These are phyloP conservation scores for Amanita rubescens DNA, from an alignment of 768 basidiomycete genomes.

Conservation along the genomic window DNA sequence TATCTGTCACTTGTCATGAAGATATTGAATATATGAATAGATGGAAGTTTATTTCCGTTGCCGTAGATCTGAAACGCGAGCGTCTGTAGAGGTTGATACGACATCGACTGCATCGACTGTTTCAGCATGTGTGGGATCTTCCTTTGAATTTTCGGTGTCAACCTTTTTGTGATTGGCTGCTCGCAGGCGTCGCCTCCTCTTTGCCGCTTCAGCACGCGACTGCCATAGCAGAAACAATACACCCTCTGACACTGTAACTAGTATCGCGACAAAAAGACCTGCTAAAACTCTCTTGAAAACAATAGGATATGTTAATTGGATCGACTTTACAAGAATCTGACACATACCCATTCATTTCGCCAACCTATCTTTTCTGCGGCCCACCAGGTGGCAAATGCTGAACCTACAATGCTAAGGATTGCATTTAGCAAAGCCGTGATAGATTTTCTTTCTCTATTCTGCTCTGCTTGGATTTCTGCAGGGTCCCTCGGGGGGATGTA, in stretches of 20 bases:
- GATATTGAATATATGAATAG: conserved; percentile 39
- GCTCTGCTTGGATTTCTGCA: conserved; percentile 38
- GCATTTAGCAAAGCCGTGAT: conserved; percentile 68
- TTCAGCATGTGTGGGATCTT: conserved; percentile 1
- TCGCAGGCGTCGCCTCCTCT: conserved; percentile 11
- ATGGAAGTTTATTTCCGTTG: conserved; percentile 1
- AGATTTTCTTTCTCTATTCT: conserved; percentile 50
- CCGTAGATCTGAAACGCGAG: neutral
- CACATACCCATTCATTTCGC: conserved; percentile 70
- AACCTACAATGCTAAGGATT: conserved; percentile 58
- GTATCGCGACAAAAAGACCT: conserved; percentile 48
- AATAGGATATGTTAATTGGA: neutral
- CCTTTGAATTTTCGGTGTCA: conserved; percentile 16
- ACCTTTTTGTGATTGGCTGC: conserved; percentile 30
- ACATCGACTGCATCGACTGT: conserved; percentile 7
- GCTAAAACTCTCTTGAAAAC: conserved; percentile 48
- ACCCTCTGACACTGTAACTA: conserved; percentile 68
- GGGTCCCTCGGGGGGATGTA: conserved; percentile 40
- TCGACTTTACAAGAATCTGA: neutral
- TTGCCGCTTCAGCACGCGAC: conserved; percentile 26
- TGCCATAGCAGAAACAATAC: conserved; percentile 71
- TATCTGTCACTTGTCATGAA: conserved; percentile 63
- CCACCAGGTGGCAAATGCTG: conserved; percentile 68
- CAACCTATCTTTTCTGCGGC: conserved; percentile 56
- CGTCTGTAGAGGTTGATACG: neutral